Percentiles rank a stretch among this genome's conserved stretches.
Evolutionary conservation across 345 rosid genomes (phyloP).

Genomic region (Trapa bicornis): DNA sequence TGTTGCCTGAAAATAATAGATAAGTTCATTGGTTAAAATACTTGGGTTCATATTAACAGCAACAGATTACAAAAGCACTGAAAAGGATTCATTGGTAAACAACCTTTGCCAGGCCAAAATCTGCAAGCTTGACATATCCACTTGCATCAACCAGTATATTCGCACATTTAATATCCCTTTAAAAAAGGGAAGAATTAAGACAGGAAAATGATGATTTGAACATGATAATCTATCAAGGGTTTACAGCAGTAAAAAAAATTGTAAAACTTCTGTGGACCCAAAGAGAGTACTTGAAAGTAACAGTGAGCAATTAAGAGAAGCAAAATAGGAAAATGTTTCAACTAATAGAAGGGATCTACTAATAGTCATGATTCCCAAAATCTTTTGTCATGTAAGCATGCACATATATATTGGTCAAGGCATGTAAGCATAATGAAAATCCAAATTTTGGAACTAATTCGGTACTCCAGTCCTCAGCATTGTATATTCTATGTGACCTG

Average conservation of each 20-base stretch:
- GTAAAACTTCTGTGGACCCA: neutral
- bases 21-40: neutral
- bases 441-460: too few relatives aligned
- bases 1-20: slow-evolving; percentile 43
- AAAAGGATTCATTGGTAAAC: neutral
- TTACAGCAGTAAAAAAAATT: neutral
- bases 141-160: slow-evolving; percentile 67
- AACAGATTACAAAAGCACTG: neutral
- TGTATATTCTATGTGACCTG: neutral
- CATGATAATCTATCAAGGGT: neutral
- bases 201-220: too few relatives aligned
- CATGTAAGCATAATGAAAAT: too few relatives aligned
- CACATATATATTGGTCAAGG: too few relatives aligned
- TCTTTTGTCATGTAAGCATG: neutral
- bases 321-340: neutral
- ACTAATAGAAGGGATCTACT: neutral
- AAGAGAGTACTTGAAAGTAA: neutral
- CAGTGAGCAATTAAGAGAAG: neutral
- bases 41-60: neutral
- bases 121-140: slow-evolving; percentile 87
- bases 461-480: neutral
- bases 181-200: too few relatives aligned
- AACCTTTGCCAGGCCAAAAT: slow-evolving; percentile 95
- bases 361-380: neutral
- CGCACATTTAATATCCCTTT: slow-evolving; percentile 89